These are phyloP conservation scores for Ophiocordyceps polyrhachis-furcata DNA, from an alignment of 2,329 filamentous ascomycete species.

Conservation along the genomic window DNA sequence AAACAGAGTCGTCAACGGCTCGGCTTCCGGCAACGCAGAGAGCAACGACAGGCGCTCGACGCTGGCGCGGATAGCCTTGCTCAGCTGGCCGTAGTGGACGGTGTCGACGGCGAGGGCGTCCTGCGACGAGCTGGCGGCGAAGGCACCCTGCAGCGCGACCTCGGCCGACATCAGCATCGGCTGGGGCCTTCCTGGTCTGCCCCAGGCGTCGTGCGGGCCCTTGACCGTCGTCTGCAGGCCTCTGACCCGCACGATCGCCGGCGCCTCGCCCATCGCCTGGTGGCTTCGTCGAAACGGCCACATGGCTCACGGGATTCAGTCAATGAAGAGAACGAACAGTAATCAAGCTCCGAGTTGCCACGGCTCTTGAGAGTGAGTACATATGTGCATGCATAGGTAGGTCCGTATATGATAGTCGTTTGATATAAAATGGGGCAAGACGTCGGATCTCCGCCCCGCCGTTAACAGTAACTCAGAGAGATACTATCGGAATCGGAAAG, in stretches of 20 bases:
- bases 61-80: constrained; percentile 40
- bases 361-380: too few species aligned
- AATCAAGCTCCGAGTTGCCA: too few species aligned
- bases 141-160: constrained; percentile 35
- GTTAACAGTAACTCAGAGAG: too few species aligned
- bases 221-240: constrained; percentile 39
- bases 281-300: constrained; percentile 6
- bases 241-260: constrained; percentile 36
- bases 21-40: background rate
- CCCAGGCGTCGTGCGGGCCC: constrained; percentile 51
- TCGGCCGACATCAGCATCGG: constrained; percentile 42
- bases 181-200: constrained; percentile 36
- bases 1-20: constrained; percentile 6
- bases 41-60: constrained; percentile 15
- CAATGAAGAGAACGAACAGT: too few species aligned
- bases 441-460: too few species aligned
- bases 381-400: too few species aligned
- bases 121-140: constrained; percentile 34
- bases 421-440: too few species aligned
- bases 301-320: background rate
- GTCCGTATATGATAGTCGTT: too few species aligned
- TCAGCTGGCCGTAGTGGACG: constrained; percentile 55
- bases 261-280: constrained; percentile 9
- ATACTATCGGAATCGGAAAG: too few species aligned
- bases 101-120: constrained; percentile 52